A percentile compares a stretch with the other conserved stretches of the same genome.
Conservation (phyloP, 2,329 filamentous ascomycete genomes). For the Aspergillus viridinutans region DNA sequence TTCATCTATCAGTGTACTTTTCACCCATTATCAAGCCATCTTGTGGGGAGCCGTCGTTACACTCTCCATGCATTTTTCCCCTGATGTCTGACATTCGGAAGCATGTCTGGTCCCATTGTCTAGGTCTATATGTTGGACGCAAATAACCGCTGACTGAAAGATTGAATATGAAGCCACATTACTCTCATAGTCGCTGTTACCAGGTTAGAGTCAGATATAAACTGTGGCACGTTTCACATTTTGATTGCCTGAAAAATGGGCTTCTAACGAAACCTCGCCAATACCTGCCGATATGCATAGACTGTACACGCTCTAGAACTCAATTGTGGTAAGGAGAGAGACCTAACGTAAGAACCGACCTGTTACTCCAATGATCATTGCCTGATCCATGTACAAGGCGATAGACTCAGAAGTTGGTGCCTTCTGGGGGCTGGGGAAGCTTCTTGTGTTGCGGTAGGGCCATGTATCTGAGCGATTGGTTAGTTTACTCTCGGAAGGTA, state of each 20-base stretch:
- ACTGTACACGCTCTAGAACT: constrained; percentile 34
- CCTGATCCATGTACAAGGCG: constrained; percentile 18
- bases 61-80: not conserved
- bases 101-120: not conserved
- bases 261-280: constrained; percentile 25
- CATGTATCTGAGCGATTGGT: constrained; percentile 69
- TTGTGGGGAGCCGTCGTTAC: not conserved
- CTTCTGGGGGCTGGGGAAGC: constrained; percentile 87
- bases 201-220: not conserved
- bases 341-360: constrained; percentile 22
- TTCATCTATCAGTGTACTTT: not conserved
- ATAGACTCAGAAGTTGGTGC: constrained; percentile 54
- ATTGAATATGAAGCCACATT: not conserved
- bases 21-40: not conserved
- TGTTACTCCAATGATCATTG: constrained; percentile 27
- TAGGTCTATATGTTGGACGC: no score
- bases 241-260: constrained; percentile 8
- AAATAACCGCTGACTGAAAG: not conserved
- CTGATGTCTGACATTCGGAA: not conserved
- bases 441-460: constrained; percentile 89
- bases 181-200: not conserved
- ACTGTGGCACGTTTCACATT: not conserved
- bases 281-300: constrained; percentile 35
- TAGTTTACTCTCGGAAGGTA: constrained; percentile 21
- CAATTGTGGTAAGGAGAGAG: constrained; percentile 17